These are phyloP conservation scores for Triticum dicoccoides DNA, from an alignment of 176 grass and related monocot genomes.

Conservation along the genomic window DNA sequence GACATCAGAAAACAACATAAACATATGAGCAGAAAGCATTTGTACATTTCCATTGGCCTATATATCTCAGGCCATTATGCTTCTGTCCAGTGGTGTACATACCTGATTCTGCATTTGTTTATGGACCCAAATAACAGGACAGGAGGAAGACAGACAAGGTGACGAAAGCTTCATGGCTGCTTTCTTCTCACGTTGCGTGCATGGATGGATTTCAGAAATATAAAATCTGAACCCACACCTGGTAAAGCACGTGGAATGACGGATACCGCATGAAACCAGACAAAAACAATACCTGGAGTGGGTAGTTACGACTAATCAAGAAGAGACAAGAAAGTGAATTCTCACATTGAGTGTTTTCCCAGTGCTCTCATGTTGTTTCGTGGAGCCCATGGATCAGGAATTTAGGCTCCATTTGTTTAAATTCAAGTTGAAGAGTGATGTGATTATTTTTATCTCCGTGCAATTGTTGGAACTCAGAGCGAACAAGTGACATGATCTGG, in stretches of 20 bases:
- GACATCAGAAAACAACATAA: background rate
- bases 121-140: background rate
- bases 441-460: background rate
- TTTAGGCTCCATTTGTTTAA: background rate
- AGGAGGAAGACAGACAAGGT: slow-evolving; percentile 7
- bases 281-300: background rate
- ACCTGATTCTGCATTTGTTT: slow-evolving; percentile 10
- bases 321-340: background rate
- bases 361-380: background rate
- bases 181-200: slow-evolving; percentile 47
- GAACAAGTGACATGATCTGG: background rate
- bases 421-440: background rate
- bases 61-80: background rate
- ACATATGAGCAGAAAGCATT: background rate
- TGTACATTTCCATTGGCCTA: background rate
- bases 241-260: slow-evolving; percentile 13
- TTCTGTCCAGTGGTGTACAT: background rate
- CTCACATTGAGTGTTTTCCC: background rate
- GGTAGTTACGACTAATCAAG: background rate
- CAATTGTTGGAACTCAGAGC: background rate
- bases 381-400: background rate
- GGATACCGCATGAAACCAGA: background rate
- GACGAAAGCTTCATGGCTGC: slow-evolving; percentile 18
- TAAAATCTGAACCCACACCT: slow-evolving; percentile 16
- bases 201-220: slow-evolving; percentile 39